Conservation (phyloP, 352 stramenopile species). For the Aphanomyces cochlioides region DNA sequence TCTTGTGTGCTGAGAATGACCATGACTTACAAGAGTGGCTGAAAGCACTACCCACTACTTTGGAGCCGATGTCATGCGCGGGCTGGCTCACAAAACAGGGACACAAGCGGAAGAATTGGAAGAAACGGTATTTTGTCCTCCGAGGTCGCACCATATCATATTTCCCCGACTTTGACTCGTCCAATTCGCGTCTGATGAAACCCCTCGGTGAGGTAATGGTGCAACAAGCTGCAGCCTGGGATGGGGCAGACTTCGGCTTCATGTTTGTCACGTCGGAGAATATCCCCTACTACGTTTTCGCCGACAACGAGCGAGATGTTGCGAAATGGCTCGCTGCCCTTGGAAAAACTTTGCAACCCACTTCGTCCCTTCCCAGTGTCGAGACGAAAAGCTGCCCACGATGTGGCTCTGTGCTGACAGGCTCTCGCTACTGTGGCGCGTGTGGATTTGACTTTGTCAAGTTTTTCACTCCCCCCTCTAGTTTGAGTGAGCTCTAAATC, state of each 20-base stretch:
- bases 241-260: slow-evolving; percentile 81
- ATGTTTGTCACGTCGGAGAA: slow-evolving; percentile 90
- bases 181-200: slow-evolving; percentile 76
- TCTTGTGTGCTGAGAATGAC: slow-evolving; percentile 66
- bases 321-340: slow-evolving; percentile 87
- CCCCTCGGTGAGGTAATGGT: slow-evolving; percentile 73
- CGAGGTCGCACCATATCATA: slow-evolving; percentile 72
- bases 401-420: slow-evolving; percentile 79
- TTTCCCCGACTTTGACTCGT: slow-evolving; percentile 84
- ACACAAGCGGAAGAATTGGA: slow-evolving; percentile 89
- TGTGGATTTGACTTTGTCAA: slow-evolving; percentile 72
- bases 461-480: too few species aligned
- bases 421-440: slow-evolving; percentile 80
- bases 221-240: slow-evolving; percentile 81
- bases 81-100: slow-evolving; percentile 87
- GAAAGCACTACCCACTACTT: slow-evolving; percentile 47
- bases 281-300: slow-evolving; percentile 88
- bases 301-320: slow-evolving; percentile 81
- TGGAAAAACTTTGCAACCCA: slow-evolving; percentile 50
- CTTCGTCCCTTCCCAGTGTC: slow-evolving; percentile 56
- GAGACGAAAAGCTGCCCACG: slow-evolving; percentile 73
- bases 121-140: slow-evolving; percentile 87
- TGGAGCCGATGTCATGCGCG: slow-evolving; percentile 58
- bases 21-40: slow-evolving; percentile 84
- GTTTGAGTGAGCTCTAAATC: too few species aligned